Evolutionary conservation across 2,329 filamentous ascomycete species (phyloP), one percentile per base, ranked within the genome.

Genomic region (Colletotrichum orbiculare): DNA sequence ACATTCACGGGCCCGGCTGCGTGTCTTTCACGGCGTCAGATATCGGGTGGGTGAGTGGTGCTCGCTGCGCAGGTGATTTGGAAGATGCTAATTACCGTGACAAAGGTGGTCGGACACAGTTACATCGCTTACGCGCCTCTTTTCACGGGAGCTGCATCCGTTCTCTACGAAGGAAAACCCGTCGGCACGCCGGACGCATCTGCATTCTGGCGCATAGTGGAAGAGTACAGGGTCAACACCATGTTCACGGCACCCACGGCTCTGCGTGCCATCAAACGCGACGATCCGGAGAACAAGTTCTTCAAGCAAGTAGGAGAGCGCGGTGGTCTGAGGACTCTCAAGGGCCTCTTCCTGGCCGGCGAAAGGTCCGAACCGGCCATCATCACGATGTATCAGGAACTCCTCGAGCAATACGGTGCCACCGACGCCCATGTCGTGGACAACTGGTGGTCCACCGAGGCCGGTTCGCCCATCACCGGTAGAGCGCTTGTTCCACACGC

Each of bases 121-220:
- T 97, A 96, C 74, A 97, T 97, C 68, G 82, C 97, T 11, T 97
- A 97, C 73, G 94, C 88, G 4, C 94, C 94, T 11, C 85, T 98
- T 6, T 85, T 97, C 2, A 88, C 91, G 0, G 94, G 94, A 6
- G 94, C 94, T 2, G 90, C 94, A 1, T 97, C 93, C 0, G 87
- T 97, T 1, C 82, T 97, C 0, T 97, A 94, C 75, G 94, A 97
- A 78, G 95, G 94, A n/a, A 97, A 97, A 70, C 94, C 94, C 0
- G 84, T 97, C 11, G 94, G 94, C 5, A 97, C 94, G 0, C 94
- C 94, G 0, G 89, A 97, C 71, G 91, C 93, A 1, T 91, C 92
- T 6, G 91, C 91, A 0, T 96, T 97, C 75, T 98, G 94, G 94
- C 85, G 94, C 2, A 87, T 97, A 15, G 78, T 96, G 4, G 90